These are phyloP conservation scores for Lizonia empirigonia DNA, from an alignment of 2,329 filamentous ascomycete genomes.

Conservation along the genomic window DNA sequence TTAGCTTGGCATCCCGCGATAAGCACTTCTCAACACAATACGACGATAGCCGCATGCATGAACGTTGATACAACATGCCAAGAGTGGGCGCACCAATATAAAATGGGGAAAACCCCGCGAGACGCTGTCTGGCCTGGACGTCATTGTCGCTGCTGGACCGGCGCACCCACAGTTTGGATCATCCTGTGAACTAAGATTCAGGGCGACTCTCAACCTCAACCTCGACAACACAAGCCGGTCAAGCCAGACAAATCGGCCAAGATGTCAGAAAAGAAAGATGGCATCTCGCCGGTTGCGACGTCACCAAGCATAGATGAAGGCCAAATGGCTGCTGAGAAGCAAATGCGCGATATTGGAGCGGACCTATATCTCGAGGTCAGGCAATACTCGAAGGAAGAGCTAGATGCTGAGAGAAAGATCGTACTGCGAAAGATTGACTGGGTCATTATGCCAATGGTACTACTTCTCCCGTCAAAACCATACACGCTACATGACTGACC, in stretches of 20 bases:
- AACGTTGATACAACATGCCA: slow-evolving; percentile 14
- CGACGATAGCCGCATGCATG: slow-evolving; percentile 14
- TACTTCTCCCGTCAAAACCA: not conserved
- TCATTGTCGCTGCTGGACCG: not conserved
- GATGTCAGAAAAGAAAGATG: slow-evolving; percentile 33
- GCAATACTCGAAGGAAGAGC: slow-evolving; percentile 52
- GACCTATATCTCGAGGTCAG: slow-evolving; percentile 54
- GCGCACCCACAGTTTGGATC: too few species aligned
- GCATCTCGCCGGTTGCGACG: slow-evolving; percentile 26
- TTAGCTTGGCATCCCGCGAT: slow-evolving; percentile 22
- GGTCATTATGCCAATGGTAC: slow-evolving; percentile 56
- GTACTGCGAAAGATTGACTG: slow-evolving; percentile 54
- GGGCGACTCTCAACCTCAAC: too few species aligned
- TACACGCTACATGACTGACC: not conserved
- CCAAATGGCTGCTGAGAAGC: slow-evolving; percentile 38
- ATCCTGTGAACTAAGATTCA: too few species aligned
- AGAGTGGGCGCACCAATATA: slow-evolving; percentile 14
- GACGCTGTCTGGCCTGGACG: not conserved
- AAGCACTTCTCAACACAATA: slow-evolving; percentile 16
- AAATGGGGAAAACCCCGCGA: not conserved
- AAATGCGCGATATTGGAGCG: slow-evolving; percentile 53
- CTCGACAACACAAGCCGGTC: not conserved
- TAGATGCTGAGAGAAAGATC: slow-evolving; percentile 50
- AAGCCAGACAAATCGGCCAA: not conserved
- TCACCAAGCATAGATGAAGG: slow-evolving; percentile 38